Percentiles rank a stretch among this genome's conserved stretches.
These are phyloP conservation scores for Panellus pusillus DNA, from an alignment of 768 basidiomycete species.

Conservation along the genomic window DNA sequence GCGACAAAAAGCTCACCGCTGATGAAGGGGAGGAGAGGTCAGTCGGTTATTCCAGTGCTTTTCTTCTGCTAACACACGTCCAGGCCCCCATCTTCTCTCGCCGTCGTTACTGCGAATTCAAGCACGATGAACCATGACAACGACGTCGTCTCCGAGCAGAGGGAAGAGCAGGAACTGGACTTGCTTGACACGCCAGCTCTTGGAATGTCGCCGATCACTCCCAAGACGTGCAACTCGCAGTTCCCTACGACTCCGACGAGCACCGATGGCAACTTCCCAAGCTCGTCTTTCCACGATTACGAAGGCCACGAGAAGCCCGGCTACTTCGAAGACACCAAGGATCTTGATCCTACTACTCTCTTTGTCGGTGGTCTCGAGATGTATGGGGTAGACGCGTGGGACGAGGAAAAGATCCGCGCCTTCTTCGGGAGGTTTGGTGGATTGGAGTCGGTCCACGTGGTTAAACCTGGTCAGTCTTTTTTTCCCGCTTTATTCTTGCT, in stretches of 20 bases:
- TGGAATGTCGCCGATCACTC: conserved; percentile 50
- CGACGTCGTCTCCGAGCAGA: conserved; percentile 9
- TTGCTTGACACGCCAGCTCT: conserved; percentile 46
- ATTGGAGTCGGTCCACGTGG: conserved; percentile 63
- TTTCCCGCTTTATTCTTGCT: not conserved
- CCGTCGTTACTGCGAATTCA: conserved; percentile 12
- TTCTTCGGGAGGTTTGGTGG: conserved; percentile 67
- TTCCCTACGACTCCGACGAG: conserved; percentile 53
- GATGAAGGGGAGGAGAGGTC: conserved; percentile 20
- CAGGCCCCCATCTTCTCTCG: conserved; percentile 11
- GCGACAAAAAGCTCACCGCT: conserved; percentile 9
- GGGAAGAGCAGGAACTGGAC: conserved; percentile 37
- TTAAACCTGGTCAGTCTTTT: conserved; percentile 56
- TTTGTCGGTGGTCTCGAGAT: conserved; percentile 79
- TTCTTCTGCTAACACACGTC: conserved; percentile 4
- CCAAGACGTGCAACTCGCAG: conserved; percentile 47
- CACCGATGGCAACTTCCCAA: conserved; percentile 34
- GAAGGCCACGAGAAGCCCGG: conserved; percentile 24
- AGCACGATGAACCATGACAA: conserved; percentile 9
- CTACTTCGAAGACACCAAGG: conserved; percentile 34
- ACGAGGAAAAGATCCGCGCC: conserved; percentile 56
- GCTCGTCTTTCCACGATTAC: conserved; percentile 27
- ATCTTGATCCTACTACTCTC: conserved; percentile 65
- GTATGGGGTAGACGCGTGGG: conserved; percentile 64
- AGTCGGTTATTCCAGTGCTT: not conserved